phyloP scores from a whole-genome alignment of 768 basidiomycete genomes.

The Trametes meyenii region DNA sequence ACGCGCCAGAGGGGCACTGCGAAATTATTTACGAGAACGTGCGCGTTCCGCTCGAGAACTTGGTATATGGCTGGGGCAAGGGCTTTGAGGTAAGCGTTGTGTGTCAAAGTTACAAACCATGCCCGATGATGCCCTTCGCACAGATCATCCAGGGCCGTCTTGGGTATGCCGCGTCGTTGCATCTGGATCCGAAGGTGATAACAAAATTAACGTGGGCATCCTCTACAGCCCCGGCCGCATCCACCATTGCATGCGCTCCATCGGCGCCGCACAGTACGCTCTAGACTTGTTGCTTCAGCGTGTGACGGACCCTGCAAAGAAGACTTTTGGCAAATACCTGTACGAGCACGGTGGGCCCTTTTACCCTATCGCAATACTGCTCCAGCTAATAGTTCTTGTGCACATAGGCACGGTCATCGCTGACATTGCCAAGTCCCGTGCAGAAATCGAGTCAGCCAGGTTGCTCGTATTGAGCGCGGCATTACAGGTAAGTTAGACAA shows the following conservation, averaged over 20 bases:
- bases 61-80: slow-evolving; percentile 90
- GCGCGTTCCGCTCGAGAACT: slow-evolving; percentile 78
- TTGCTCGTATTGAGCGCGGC: slow-evolving; percentile 93
- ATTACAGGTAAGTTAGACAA: slow-evolving; percentile 54
- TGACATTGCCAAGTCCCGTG: slow-evolving; percentile 89
- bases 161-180: slow-evolving; percentile 52
- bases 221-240: slow-evolving; percentile 82
- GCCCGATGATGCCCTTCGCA: neutral
- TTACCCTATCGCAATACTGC: neutral
- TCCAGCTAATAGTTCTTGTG: neutral
- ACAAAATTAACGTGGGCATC: neutral
- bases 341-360: slow-evolving; percentile 77
- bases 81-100: slow-evolving; percentile 78
- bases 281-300: slow-evolving; percentile 87
- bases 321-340: slow-evolving; percentile 93
- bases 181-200: neutral
- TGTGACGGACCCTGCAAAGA: slow-evolving; percentile 88
- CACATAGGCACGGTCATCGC: slow-evolving; percentile 78
- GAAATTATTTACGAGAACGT: slow-evolving; percentile 96
- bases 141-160: slow-evolving; percentile 94
- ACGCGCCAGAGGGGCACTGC: slow-evolving; percentile 95
- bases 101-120: neutral
- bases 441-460: slow-evolving; percentile 88
- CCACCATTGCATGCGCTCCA: slow-evolving; percentile 97
- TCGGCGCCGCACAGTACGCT: slow-evolving; percentile 84